Base-by-base conservation (phyloP, 805 yeast species). In the Saccharomyces jurei region DNA sequence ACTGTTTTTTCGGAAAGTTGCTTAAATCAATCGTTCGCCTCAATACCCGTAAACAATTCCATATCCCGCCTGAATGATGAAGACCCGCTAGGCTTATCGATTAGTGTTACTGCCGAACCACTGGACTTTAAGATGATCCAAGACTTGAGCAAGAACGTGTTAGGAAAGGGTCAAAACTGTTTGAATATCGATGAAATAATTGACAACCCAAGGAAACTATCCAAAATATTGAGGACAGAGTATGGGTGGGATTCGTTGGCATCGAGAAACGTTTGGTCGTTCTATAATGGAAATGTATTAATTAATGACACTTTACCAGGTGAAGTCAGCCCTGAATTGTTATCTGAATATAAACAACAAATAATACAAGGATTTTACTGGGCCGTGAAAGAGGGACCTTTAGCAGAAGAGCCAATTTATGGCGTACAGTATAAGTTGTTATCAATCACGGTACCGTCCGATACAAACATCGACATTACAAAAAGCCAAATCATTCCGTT, bases 371-470 rank as follows among this genome's bases (percentile, higher is more conserved):
- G 98, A 0, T 94, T 92, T 71, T 78, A 80, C 61, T 87, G 96
- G 94, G 85, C 86, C 2, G 76, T 81, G 0, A 76, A 81, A 54
- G 96, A 88, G 62, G 99, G 99, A 0, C 99, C 99, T 0, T 73
- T 94, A n/a, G 83, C 95, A 57, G 96, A 87, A 56, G 97, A 89
- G 65, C 84, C 87, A 0, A 75, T 94, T 6, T 72, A 87, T 52
- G 79, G 83, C 52, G 81, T 84, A 5, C 82, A 80, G 58, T 89
- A 94, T 69, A 81, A 82, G 53, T 76, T 94, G 46, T 74, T 89
- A 49, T 88, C 84, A 14, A 36, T 36, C 17, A 9, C 44, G 17
- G 25, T n/a, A 21, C 25, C 44, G 54, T 80, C 81, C 0, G 71
- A 73, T 0, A 63, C 87, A 2, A 46, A 52, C 2, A 77, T 85